Evolutionary conservation across 1,284 basidiomycete genomes (phyloP).

Genomic region (Ustilago tritici): DNA sequence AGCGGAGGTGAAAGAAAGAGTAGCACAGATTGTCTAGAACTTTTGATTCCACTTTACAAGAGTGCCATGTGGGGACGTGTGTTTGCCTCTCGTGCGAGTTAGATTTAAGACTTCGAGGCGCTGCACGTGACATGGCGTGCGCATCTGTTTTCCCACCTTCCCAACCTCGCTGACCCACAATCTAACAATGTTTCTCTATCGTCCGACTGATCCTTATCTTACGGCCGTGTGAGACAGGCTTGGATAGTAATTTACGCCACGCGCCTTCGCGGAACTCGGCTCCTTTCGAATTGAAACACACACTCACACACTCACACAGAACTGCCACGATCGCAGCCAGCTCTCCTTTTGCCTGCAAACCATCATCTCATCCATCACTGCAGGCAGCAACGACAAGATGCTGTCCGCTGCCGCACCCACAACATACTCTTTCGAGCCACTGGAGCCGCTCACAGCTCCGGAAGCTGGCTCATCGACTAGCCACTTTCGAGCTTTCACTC

Average conservation of each 20-base stretch:
- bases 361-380: not conserved
- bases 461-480: slow-evolving; percentile 30
- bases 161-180: too few relatives aligned
- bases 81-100: slow-evolving; percentile 32
- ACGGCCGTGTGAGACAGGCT: too few relatives aligned
- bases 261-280: slow-evolving; percentile 8
- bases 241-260: slow-evolving; percentile 38
- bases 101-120: not conserved
- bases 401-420: slow-evolving; percentile 10
- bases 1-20: not conserved
- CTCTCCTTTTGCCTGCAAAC: not conserved
- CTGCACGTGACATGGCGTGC: not conserved
- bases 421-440: slow-evolving; percentile 34
- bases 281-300: not conserved
- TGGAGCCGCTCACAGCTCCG: slow-evolving; percentile 19
- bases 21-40: slow-evolving; percentile 4
- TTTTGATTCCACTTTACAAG: slow-evolving; percentile 1
- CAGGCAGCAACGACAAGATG: slow-evolving; percentile 9
- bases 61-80: slow-evolving; percentile 23
- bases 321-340: not conserved
- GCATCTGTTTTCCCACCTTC: slow-evolving; percentile 13
- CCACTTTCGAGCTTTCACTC: slow-evolving; percentile 43
- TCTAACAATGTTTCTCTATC: too few relatives aligned
- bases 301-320: not conserved
- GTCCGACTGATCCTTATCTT: too few relatives aligned